Conservation (phyloP, 371 early-diverging fungal species). For the Saksenaea oblongispora region DNA sequence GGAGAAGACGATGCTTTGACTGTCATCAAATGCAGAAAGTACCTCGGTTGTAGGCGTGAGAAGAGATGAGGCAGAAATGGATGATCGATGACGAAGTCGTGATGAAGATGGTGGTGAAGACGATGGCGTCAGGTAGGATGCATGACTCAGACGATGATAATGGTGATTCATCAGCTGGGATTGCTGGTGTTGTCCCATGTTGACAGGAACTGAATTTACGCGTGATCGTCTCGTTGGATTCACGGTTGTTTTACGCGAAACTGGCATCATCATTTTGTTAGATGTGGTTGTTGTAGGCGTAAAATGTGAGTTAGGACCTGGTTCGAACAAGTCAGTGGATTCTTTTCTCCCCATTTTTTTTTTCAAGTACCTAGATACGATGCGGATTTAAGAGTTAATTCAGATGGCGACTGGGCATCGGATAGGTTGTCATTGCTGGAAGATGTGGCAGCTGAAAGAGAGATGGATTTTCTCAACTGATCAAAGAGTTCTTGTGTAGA, state of each 20-base stretch:
- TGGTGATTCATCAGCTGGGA: conserved; percentile 2
- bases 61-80: not conserved
- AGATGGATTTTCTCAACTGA: conserved; percentile 46
- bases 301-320: not conserved
- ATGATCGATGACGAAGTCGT: conserved; percentile 5
- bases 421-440: conserved; percentile 18
- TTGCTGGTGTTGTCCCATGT: conserved; percentile 28
- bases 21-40: conserved; percentile 1
- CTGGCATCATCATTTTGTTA: not conserved
- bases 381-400: not conserved
- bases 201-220: conserved; percentile 41
- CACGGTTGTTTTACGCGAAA: not conserved
- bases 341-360: too few species aligned
- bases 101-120: conserved; percentile 6
- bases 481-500: conserved; percentile 62
- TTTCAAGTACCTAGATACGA: not conserved
- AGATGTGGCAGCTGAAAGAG: conserved; percentile 34
- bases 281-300: not conserved
- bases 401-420: not conserved
- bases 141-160: conserved; percentile 24
- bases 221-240: conserved; percentile 31
- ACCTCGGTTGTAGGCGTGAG: not conserved
- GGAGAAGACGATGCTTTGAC: not conserved
- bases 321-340: not conserved
- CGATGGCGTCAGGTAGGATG: conserved; percentile 15